Base-by-base conservation (phyloP, 352 stramenopile species). In the Globisporangium yorkense region DNA sequence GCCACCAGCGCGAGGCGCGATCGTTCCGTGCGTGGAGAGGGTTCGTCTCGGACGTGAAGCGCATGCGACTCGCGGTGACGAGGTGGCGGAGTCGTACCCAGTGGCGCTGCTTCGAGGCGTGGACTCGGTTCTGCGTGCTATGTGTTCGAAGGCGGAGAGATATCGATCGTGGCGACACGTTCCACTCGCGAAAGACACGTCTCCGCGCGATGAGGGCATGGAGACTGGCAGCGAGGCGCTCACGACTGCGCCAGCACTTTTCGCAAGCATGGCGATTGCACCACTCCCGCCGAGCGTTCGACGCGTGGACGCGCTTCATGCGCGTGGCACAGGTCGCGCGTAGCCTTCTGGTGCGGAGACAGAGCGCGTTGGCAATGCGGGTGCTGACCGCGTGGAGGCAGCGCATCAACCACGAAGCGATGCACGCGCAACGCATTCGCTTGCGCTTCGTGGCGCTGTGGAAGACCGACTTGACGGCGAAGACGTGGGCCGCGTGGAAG, bases 301-400 rank as follows among this genome's bases (percentile, higher is more conserved):
- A 46, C 7, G 20, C 51, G 7, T 62, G 57, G 57, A 44, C 10
- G 3, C 39, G 13, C 9, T 21, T 13, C 6, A 16, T 44, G 9
- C 39, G 29, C 3, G 15, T 31, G 15, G 35, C 35, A 15, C 39
- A 46, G 6, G 9, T 9, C 7, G 29, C 40, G 0, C 12, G 40
- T 7, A 27, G n/a, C 10, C 35, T 57, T 5, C 37, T 52, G n/a
- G 15, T 6, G 12, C 37, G 49, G 51, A 45, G 70, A 24, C 44
- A 63, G 39, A 59, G 49, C 27, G 18, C 33, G 24, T 60, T 63
- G 2, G 33, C 80, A 6, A 20, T 40, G 21, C 62, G 58, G 1
- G 55, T 80, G 0, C 77, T 85, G 41, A 70, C 70, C 20, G 57
- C 74, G 16, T 87, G 74, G 77, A 83, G 64, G 45, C 29, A 56